Base-by-base conservation (phyloP, 345 rosid species). In the Populus deltoides region DNA sequence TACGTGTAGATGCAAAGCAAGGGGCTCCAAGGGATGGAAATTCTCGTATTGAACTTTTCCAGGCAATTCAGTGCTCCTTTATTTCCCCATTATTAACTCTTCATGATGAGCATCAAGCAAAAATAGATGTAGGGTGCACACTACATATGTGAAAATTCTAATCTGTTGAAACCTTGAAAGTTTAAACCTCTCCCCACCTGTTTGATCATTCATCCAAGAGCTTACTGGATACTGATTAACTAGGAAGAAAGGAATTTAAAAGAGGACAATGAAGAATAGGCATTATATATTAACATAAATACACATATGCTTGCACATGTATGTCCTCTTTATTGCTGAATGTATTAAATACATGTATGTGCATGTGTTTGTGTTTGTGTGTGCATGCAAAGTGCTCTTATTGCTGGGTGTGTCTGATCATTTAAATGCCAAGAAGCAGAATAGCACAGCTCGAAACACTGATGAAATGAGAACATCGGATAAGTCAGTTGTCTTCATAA, bases 1-100 rank as follows among this genome's bases (percentile, higher is more conserved):
- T 96, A 57, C 92, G 89, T 35, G 98, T 96, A 29, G 97, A 96
- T 88, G 90, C 99, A 53, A 92, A 91, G 86, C 99, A 96, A 72
- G 99, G 98, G 83, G 87, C 89, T 75, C 97, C 98, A 70, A 92
- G 82, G 86, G 97, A 96, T 74, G 97, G 97, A 61, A 92, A 87
- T 85, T 93, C 97, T 57, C 86, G 87, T 43, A 92, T 96, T 81
- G 98, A 96, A 83, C 98, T 87, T 83, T 92, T 96, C 85, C 94
- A 91, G 90, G 99, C 91, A 87, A 84, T 65, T 36, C 38, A 12
- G 24, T 62, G 70, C 71, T 77, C 24, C 47, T 73, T 62, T 61
- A 68, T 70, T 74, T 59, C 29, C 35, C 27, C 24, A 5, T 43
- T 43, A 33, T n/a, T 45, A 17, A 29, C 51, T 47, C 65, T 25